Base-by-base conservation (phyloP, 2,329 filamentous ascomycete species). In the Thelonectria blattea region DNA sequence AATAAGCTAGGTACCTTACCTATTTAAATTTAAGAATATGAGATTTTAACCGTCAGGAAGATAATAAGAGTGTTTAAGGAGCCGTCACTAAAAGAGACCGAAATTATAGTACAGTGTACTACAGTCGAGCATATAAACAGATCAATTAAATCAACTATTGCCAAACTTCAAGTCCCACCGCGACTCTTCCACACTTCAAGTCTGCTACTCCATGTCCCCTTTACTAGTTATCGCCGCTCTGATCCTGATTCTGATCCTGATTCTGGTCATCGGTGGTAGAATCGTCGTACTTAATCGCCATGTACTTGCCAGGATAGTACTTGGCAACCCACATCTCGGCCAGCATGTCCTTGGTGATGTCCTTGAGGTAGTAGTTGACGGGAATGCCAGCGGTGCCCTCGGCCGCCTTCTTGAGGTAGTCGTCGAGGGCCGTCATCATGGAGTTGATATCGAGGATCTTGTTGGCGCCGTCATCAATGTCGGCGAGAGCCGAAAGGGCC, bases 321-420 rank as follows among this genome's bases (percentile, higher is more conserved):
- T 64, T 62, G 6, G 64, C 60, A n/a, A 46, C 52, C 62, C 64
- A 66, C 54, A 64, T 66, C 37, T 68, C 14, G 1, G 60, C 62
- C 58, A 65, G 34, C 60, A 62, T 64, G n/a, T 56, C 51, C 41
- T 64, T 24, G 37, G 56, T 34, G 3, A 67, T 65, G 1, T 66
- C 52, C 42, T 66, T 65, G 11, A 68, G 41, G 27, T 62, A 68
- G 37, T 65, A 68, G 52, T 65, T 68, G 10, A 68, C 56, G 2
- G 65, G 52, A 12, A 65, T 39, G 5, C 65, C 58, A 15, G 32
- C 9, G 2, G 22, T 43, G 7, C 51, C 58, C 5, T 65, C 47
- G 0, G 34, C 12, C 0, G 50, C 60, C 37, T 67, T 64, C 0
- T 14, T 48, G 18, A 68, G 47, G 18, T 61, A 58, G 27, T 67